Base-by-base conservation (phyloP, 129 eudicot genomes). In the Saposhnikovia divaricata region DNA sequence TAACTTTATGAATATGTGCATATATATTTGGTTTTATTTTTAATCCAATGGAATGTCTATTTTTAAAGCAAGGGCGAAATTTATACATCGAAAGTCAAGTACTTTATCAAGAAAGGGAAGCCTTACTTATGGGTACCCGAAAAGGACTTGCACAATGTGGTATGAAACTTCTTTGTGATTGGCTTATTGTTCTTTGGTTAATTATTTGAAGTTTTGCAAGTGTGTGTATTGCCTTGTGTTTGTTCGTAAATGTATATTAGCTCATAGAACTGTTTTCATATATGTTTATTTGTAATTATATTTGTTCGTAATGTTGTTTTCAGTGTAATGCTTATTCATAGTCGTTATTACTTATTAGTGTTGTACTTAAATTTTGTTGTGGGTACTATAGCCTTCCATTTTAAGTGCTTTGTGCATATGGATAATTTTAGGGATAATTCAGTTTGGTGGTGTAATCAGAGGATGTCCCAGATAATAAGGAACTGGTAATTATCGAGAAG, bases 81-180 rank as follows among this genome's bases (percentile, higher is more conserved):
- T 45, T 84, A 90, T 82, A 84, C 86, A 77, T 94, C 97, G 25
- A 90, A 86, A 85, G 98, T 94, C 15, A 87, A 89, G 81, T 94
- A 88, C 87, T 86, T 89, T 79, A 86, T 88, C 76, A 88, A 83
- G 88, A 91, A 83, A 83, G 97, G 98, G 37, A 89, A 82, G 80
- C 93, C 96, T 39, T 91, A 90, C 84, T 82, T 94, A 31, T 91
- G 97, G 98, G 88, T 94, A 75, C 97, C 97, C 13, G 91, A 91
- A 74, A 75, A 85, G 31, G 97, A 89, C 81, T 76, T 87, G 87
- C 98, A 94, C 84, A 90, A 88, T 81, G 91, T 90, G 93, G 97
- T 91, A 91, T 63, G 80, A 0, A 69, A 77, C 31, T 51, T 72
- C 66, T 75, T 23, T n/a, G 5, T 57, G 16, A 14, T 42, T 28